Evolutionary conservation across 495 filamentous ascomycete genomes (phyloP), one percentile per base, ranked within the genome.

Genomic region (Podospora pseudocomata): DNA sequence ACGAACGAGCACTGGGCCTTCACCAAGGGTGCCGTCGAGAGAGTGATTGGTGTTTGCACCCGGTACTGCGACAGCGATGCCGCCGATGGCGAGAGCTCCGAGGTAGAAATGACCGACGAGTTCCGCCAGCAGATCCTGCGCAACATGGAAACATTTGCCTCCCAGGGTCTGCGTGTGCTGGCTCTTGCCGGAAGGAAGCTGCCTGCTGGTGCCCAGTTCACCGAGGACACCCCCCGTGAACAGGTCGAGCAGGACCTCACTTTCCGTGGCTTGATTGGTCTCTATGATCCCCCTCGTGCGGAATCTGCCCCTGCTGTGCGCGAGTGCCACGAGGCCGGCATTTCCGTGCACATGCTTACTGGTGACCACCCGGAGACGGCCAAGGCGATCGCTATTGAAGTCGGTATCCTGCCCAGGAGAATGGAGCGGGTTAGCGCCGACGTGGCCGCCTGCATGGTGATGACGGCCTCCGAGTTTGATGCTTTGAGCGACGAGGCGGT

Each of bases 291-390:
- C 16, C 89, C 89, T 4, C 87, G 90, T 0, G 82, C 86, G 6
- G 90, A 90, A 70, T 90, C 89, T 3, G 85, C 83, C 19, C 84
- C 82, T 5, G 86, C 91, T 2, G 85, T 94, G n/a, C 77, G 80
- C 11, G 83, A 87, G 70, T 92, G 90, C 76, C 84, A 88, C 57
- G 78, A 82, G 54, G 91, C 91, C 26, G 91, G 91, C 28, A 91
- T 94, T 56, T 82, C 83, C 58, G 89, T 93, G 3, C 89, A 92
- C 76, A 94, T 94, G 91, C 80, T 93, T 6, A 94, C 91, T n/a
- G 91, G 89, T 15, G 91, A 94, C 73, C 90, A 93, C 63, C 86
- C 88, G 0, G 86, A 86, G 32, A 94, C 91, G 5, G 91, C 91
- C 32, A 86, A 86, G 65, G 88, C 90, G 0, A 93, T 94, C 70